Percentiles rank a stretch among this genome's conserved stretches.
Evolutionary conservation across 2,329 filamentous ascomycete genomes (phyloP).

Genomic region (Venturia asperata): DNA sequence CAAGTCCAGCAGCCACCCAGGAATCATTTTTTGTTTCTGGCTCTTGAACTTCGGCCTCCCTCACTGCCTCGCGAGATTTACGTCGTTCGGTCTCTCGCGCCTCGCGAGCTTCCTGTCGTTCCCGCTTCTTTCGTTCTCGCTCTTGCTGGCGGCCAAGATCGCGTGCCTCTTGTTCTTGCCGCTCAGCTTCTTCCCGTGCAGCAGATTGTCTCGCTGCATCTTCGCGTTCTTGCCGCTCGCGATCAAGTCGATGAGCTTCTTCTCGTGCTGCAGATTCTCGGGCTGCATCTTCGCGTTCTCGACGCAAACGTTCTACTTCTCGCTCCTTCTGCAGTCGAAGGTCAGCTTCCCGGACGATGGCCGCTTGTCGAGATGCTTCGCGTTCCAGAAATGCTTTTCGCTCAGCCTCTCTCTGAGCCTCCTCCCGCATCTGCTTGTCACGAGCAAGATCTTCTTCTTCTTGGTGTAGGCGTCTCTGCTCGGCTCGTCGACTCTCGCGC

Average conservation of each 20-base stretch:
- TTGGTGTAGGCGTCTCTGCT: conserved; percentile 22
- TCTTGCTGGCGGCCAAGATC: conserved; percentile 13
- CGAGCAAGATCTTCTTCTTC: conserved; percentile 20
- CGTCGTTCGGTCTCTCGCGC: conserved; percentile 21
- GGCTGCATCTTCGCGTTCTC: conserved; percentile 28
- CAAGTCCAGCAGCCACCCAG: conserved; percentile 34
- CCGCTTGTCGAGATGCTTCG: conserved; percentile 22
- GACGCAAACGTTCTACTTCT: conserved; percentile 27
- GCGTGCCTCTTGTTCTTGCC: background rate
- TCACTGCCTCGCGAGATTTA: conserved; percentile 25
- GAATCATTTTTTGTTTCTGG: conserved; percentile 28
- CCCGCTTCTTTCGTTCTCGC: background rate
- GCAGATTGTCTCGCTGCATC: conserved; percentile 9
- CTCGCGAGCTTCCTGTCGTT: conserved; percentile 18
- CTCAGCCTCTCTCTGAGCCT: conserved; percentile 25
- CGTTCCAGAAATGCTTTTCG: conserved; percentile 25
- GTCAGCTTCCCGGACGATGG: conserved; percentile 18
- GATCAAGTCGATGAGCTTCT: background rate
- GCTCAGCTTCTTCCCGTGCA: conserved; percentile 18
- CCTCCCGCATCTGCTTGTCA: conserved; percentile 24
- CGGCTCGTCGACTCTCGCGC: conserved; percentile 19
- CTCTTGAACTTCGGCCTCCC: conserved; percentile 30
- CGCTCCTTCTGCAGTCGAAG: conserved; percentile 21
- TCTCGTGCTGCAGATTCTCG: conserved; percentile 24
- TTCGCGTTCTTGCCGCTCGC: conserved; percentile 1